These are phyloP conservation scores for Neolentinus lepideus DNA, from an alignment of 1,284 basidiomycete genomes.

Conservation along the genomic window DNA sequence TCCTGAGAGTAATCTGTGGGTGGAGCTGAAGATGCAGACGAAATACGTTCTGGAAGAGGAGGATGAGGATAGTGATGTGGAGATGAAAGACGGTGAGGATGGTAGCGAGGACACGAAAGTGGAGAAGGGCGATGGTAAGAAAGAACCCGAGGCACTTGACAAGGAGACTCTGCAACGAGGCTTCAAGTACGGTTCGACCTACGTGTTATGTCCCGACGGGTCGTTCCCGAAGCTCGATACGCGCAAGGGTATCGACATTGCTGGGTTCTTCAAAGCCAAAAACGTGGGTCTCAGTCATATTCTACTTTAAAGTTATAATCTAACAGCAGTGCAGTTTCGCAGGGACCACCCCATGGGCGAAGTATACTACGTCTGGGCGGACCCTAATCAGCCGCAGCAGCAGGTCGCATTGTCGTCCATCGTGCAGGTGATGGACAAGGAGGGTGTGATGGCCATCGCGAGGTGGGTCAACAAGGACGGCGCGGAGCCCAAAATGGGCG, in stretches of 20 bases:
- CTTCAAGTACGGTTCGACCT: slow-evolving; percentile 90
- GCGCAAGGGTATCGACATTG: slow-evolving; percentile 80
- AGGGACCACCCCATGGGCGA: slow-evolving; percentile 83
- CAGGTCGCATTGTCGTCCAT: slow-evolving; percentile 86
- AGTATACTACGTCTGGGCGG: slow-evolving; percentile 83
- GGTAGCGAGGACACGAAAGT: slow-evolving; percentile 14
- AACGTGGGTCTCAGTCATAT: slow-evolving; percentile 40
- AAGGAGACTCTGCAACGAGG: slow-evolving; percentile 75
- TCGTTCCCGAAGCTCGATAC: slow-evolving; percentile 69
- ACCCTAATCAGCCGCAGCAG: slow-evolving; percentile 57
- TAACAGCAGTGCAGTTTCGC: slow-evolving; percentile 47
- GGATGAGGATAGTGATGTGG: slow-evolving; percentile 14
- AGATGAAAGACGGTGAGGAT: slow-evolving; percentile 12
- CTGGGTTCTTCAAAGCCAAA: slow-evolving; percentile 70
- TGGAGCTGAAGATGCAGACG: slow-evolving; percentile 49
- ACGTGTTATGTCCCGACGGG: slow-evolving; percentile 79
- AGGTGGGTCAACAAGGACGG: slow-evolving; percentile 73
- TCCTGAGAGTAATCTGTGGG: slow-evolving; percentile 34
- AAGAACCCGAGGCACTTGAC: slow-evolving; percentile 47
- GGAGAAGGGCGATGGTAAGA: slow-evolving; percentile 23
- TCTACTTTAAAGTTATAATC: background rate
- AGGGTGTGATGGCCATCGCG: slow-evolving; percentile 67
- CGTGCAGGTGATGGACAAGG: slow-evolving; percentile 41
- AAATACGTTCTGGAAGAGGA: slow-evolving; percentile 40
- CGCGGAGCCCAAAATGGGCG: slow-evolving; percentile 80